Base-by-base conservation (phyloP, 495 filamentous ascomycete genomes). In the Tuber aestivum region DNA sequence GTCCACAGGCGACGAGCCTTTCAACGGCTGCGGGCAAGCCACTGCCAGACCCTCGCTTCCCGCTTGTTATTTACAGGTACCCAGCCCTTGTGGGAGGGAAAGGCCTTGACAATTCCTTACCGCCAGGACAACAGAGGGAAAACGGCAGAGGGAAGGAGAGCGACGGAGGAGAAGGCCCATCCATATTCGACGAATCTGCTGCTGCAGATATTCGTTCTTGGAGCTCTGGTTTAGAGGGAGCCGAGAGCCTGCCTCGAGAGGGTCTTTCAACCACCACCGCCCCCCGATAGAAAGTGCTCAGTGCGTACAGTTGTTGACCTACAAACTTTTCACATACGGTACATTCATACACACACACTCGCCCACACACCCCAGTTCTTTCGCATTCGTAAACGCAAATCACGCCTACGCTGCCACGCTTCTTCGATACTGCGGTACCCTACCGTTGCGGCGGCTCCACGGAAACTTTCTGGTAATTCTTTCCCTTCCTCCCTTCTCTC, bases 31-130 rank as follows among this genome's bases (percentile, higher is more conserved):
- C 72, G 72, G 75, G 75, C 76, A 70, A 75, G 78, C 76, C 61
- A 78, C 72, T 79, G 71, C 78, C 78, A 72, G 69, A 79, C 78
- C 75, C 72, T 79, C 73, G 78, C 72, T 75, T 79, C 74, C 70
- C 37, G 72, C 72, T 74, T 79, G 76, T 79, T 79, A 45, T 72
- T 77, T 72, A 61, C 76, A n/a, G n/a, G n/a, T n/a, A n/a, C n/a
- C 16, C 72, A 72, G 44, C 72, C 75, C 69, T 72, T 65, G 37
- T 70, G 76, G 78, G 76, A 75, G 75, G 72, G 76, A 78, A 75
- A 79, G 44, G 76, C 50, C n/a, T 79, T 79, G 76, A 79, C 72
- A 61, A 78, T 75, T 72, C 41, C 10, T 75, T 48, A 44, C 56
- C 56, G 40, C 48, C 16, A 74, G 38, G 73, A 77, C 35, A 41